Base-by-base conservation (phyloP, 164 flowering plant genomes). In the Stephania yunnanensis region DNA sequence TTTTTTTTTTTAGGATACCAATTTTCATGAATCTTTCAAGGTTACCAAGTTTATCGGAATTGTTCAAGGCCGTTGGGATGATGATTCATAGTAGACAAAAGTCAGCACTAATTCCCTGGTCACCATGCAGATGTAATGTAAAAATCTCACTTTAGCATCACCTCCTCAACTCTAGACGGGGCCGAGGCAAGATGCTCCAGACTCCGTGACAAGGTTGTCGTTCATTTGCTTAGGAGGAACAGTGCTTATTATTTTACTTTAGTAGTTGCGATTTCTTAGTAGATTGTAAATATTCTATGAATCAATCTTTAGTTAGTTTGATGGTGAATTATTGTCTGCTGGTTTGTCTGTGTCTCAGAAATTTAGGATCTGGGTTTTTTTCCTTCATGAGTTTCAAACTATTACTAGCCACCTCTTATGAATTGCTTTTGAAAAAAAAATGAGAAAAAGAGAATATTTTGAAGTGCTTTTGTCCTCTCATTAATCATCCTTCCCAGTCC, bases 201-300 rank as follows among this genome's bases (percentile, higher is more conserved):
- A 83, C 2, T 93, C 83, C 78, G 97, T 93, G 48, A 85, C 85
- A 87, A 91, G 89, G n/a, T 75, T 91, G 77, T 91, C 84, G 68
- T 25, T 68, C 17, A 29, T 46, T 52, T 74, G 63, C 4, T 19
- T 67, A 1, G 46, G 11, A 72, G 66, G 74, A 52, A 72, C 19
- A 65, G 46, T 19, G 17, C 5, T 71, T 55, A 22, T 72, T 50
- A 6, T 15, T 11, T 50, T 8, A n/a, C n/a, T n/a, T n/a, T n/a
- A n/a, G n/a, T 48, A 8, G 53, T 12, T 48, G 1, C 2, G 53
- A 36, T 22, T 52, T 48, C 17, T 68, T 25, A 20, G 45, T 7
- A 10, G 20, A 11, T 65, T 65, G 36, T 58, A n/a, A n/a, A 58
- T 58, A 58, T 58, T 58, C 20, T 58, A 58, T 58, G 20, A 58